phyloP scores from a whole-genome alignment of 2,329 filamentous ascomycete genomes.

The Scolecobasidium constrictum region DNA sequence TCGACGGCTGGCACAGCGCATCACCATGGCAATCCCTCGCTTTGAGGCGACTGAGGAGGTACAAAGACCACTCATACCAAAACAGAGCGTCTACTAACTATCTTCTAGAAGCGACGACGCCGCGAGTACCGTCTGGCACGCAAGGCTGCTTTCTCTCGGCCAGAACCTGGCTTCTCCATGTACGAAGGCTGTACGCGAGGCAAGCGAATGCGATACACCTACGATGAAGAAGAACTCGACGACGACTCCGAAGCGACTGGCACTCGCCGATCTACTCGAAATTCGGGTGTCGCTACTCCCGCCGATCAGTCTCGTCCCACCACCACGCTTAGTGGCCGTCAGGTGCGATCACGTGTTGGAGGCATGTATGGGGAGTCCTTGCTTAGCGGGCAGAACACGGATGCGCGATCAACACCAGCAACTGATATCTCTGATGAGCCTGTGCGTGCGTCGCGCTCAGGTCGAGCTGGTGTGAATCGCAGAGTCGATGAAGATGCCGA shows the following conservation, averaged over 20 bases:
- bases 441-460: slow-evolving; percentile 22
- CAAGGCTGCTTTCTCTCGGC: slow-evolving; percentile 77
- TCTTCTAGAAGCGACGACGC: slow-evolving; percentile 74
- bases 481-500: slow-evolving; percentile 52
- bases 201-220: slow-evolving; percentile 94
- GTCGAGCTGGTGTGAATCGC: slow-evolving; percentile 18
- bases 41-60: slow-evolving; percentile 93
- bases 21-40: slow-evolving; percentile 67
- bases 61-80: slow-evolving; percentile 23
- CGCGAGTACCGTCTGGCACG: slow-evolving; percentile 82
- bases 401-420: slow-evolving; percentile 28
- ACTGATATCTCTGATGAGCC: slow-evolving; percentile 28
- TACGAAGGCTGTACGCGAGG: slow-evolving; percentile 95
- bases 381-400: slow-evolving; percentile 40
- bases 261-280: slow-evolving; percentile 42
- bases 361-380: slow-evolving; percentile 55
- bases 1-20: slow-evolving; percentile 64
- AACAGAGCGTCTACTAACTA: too few relatives aligned
- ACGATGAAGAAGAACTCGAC: slow-evolving; percentile 76
- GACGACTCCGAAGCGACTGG: slow-evolving; percentile 42
- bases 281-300: slow-evolving; percentile 61
- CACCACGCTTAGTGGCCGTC: slow-evolving; percentile 76
- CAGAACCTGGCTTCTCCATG: slow-evolving; percentile 79
- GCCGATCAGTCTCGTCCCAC: slow-evolving; percentile 54
- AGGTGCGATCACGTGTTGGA: slow-evolving; percentile 56